Base-by-base conservation (phyloP, 805 yeast genomes). In the Jamesozyma lodderae region DNA sequence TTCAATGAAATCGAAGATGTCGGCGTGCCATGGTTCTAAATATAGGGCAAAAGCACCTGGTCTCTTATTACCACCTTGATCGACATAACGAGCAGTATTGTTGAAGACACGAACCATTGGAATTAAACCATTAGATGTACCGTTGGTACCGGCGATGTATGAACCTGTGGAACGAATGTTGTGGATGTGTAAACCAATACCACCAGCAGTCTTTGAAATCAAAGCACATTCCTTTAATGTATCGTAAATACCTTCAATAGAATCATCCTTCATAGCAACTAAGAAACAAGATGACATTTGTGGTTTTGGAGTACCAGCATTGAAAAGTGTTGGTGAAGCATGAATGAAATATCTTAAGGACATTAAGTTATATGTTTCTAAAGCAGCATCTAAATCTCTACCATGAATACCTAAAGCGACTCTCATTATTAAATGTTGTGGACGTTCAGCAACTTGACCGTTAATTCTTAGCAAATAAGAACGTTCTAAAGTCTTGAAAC, bases 81-180 rank as follows among this genome's bases (percentile, higher is more conserved):
- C 97, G 30, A 90, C 97, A 55, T 88, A 90, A 51, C 96, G 75
- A 15, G 98, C 97, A 19, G 97, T 87, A 64, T 86, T 82, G 68
- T 90, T 90, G 67, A 79, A 90, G 8, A 90, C 97, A 50, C 95
- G 77, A 20, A 90, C 67, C 96, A 90, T 87, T n/a, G 98, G 98
- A 30, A 88, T 80, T 35, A 90, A 65, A 27, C 98, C 98, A 51
- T 79, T 85, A 2, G 96, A 86, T 9, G 83, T 77, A 38, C 97
- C 98, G 57, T 85, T 85, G 6, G 96, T 79, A 40, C 95, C 94
- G 19, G 94, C 81, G 48, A 90, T 87, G 59, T 80, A 79, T 1
- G 95, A 73, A 8, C 96, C 97, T 14, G 79, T 70, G 6, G 92
- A 73, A 53, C 97, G 76, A 39, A 90, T 81, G 64, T 88, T 83